Evolutionary conservation across 2,329 filamentous ascomycete species (phyloP).

Genomic region (Talaromyces atroroseus): DNA sequence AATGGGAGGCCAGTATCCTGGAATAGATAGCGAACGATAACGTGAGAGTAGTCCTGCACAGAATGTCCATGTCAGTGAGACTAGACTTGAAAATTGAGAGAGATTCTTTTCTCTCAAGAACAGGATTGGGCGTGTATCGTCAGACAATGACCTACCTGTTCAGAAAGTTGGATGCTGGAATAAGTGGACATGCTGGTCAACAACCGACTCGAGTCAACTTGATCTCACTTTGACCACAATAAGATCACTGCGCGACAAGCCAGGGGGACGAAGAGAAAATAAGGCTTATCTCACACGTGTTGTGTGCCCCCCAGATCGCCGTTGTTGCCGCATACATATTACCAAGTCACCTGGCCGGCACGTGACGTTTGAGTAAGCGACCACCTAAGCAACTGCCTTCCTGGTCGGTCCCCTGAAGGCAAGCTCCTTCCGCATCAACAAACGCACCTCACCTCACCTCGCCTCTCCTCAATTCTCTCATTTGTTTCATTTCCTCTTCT

Average conservation of each 20-base stretch:
- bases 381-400: conserved; percentile 14
- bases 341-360: background rate
- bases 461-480: conserved; percentile 9
- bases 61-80: background rate
- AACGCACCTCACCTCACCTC: conserved; percentile 1
- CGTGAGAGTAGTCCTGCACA: background rate
- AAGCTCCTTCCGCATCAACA: conserved; percentile 15
- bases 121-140: background rate
- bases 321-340: background rate
- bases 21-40: background rate
- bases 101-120: too few relatives aligned
- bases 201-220: background rate
- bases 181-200: background rate
- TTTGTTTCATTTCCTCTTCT: conserved; percentile 8
- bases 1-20: background rate
- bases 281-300: conserved; percentile 7
- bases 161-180: background rate
- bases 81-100: background rate
- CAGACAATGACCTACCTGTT: background rate
- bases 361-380: conserved; percentile 14
- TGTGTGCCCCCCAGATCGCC: conserved; percentile 4
- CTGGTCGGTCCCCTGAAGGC: conserved; percentile 13
- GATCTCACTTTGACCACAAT: background rate
- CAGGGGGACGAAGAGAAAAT: background rate
- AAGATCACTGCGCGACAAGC: background rate